A percentile compares a stretch with the other conserved stretches of the same genome.
These are phyloP conservation scores for Coniosporium tulheliwenetii DNA, from an alignment of 2,329 filamentous ascomycete species.

Conservation along the genomic window DNA sequence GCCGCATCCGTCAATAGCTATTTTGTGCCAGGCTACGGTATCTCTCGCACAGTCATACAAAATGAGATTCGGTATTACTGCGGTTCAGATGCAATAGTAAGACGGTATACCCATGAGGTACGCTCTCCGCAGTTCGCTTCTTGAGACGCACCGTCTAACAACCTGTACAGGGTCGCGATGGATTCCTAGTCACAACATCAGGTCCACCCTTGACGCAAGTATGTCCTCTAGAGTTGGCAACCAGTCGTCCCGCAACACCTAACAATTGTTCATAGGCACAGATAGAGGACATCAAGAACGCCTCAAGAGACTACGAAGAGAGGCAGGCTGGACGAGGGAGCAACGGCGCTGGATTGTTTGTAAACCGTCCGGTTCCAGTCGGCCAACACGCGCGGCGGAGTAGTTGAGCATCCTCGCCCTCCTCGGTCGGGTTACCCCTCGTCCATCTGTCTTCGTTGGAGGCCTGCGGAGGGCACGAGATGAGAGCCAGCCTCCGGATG, in stretches of 20 bases:
- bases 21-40: constrained; percentile 25
- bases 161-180: constrained; percentile 20
- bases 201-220: constrained; percentile 26
- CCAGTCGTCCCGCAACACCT: neutral
- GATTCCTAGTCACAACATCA: constrained; percentile 23
- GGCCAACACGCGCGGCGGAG: constrained; percentile 7
- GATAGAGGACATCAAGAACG: constrained; percentile 24
- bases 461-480: too few relatives aligned
- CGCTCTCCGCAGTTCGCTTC: neutral
- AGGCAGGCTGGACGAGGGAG: constrained; percentile 20
- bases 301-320: constrained; percentile 24
- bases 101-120: constrained; percentile 26
- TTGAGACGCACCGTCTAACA: neutral
- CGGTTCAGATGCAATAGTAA: constrained; percentile 24
- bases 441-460: too few relatives aligned
- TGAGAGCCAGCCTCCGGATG: too few relatives aligned
- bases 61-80: constrained; percentile 26
- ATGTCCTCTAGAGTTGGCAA: constrained; percentile 2
- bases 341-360: constrained; percentile 17
- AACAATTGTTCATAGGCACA: constrained; percentile 15
- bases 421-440: neutral
- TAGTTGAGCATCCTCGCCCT: neutral
- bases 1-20: constrained; percentile 16
- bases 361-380: constrained; percentile 22
- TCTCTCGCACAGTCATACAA: constrained; percentile 26